Evolutionary conservation across 192 early-diverging fungal species (phyloP), one percentile per base, ranked within the genome.

Genomic region (Coemansia sp.): DNA sequence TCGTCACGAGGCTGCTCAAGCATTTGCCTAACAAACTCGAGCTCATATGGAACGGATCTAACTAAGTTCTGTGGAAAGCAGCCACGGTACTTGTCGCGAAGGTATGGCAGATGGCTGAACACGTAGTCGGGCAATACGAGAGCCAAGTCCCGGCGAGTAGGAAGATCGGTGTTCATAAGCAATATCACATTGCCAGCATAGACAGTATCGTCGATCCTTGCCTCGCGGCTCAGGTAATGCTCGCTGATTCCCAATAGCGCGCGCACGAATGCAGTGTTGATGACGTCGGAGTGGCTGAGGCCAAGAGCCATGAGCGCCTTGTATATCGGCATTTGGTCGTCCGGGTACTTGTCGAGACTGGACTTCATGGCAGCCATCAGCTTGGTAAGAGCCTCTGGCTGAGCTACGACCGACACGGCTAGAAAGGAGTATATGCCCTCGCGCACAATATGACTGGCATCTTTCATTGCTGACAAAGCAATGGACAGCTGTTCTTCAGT

Each of bases 101-200:
- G 76, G 65, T 95, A 97, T 12, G 87, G 82, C 36, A 92, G 87
- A 72, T 96, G 93, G 52, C 81, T 76, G 72, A 87, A 93, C 3
- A 91, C 75, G 75, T 90, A 95, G 43, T 90, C 84, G 15, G 95
- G 95, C 36, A 97, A 53, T 18, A 81, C 85, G 0, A 64, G 33
- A 0, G 66, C 69, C 8, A 93, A 71, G 4, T 89, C 85, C 11
- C 64, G 68, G 6, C 87, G 82, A 62, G 87, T 83, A 3, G 74
- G 62, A 5, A 71, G 65, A 12, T 80, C 86, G 11, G 92, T 91
- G 73, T 97, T 97, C 64, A 94, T 89, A 38, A 95, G 85, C 13
- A 97, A 71, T 33, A 95, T 89, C 0, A 95, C 71, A 69, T 91
- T 79, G 1, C 89, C 90, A 16, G 92, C 91, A 69, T 95, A 92